Evolutionary conservation across 768 basidiomycete species (phyloP).

Genomic region (Serendipita sp.): DNA sequence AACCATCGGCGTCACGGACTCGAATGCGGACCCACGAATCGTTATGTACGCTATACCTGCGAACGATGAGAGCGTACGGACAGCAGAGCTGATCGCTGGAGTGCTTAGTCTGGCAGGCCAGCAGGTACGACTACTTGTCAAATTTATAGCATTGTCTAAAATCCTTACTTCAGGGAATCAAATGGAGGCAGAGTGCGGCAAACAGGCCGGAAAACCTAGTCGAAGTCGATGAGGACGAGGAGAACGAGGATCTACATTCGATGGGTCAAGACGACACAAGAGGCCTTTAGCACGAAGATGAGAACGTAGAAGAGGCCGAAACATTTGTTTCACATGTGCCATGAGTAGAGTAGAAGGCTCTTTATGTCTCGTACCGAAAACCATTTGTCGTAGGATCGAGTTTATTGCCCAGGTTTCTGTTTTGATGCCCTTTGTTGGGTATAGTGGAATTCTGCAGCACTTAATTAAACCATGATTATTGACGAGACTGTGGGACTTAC

Average conservation of each 20-base stretch:
- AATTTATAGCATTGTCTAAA: not conserved
- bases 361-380: not conserved
- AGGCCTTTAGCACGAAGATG: too few relatives aligned
- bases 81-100: slow-evolving; percentile 82
- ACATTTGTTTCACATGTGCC: not conserved
- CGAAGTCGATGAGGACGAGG: not conserved
- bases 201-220: not conserved
- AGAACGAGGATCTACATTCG: too few relatives aligned
- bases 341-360: not conserved
- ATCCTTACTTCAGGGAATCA: not conserved
- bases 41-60: slow-evolving; percentile 98
- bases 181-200: not conserved
- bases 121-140: slow-evolving; percentile 18
- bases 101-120: slow-evolving; percentile 75
- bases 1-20: slow-evolving; percentile 87
- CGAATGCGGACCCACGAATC: slow-evolving; percentile 86
- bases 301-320: not conserved
- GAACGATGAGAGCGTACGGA: slow-evolving; percentile 88
- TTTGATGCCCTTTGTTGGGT: slow-evolving; percentile 5
- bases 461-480: not conserved
- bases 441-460: slow-evolving; percentile 10
- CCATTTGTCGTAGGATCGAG: not conserved
- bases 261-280: too few relatives aligned
- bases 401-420: not conserved
- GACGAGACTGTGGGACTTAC: slow-evolving; percentile 37